Percentiles rank a stretch among this genome's conserved stretches.
phyloP scores from a whole-genome alignment of 2,329 filamentous ascomycete species.

The Endocalyx cinctus region DNA sequence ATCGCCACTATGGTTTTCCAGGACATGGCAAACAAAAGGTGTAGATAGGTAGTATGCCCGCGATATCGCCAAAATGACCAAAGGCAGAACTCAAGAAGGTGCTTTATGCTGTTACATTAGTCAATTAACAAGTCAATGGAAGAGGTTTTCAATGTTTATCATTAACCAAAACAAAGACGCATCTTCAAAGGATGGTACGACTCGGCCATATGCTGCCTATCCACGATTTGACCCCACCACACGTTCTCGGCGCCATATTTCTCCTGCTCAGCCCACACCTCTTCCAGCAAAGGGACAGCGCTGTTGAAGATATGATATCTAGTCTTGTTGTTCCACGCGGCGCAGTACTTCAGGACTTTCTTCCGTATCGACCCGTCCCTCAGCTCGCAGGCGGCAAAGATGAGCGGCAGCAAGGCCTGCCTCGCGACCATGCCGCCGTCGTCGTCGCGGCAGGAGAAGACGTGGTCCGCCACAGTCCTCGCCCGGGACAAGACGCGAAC shows the following conservation, averaged over 20 bases:
- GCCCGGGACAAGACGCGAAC: background rate
- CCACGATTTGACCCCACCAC: slow-evolving; percentile 11
- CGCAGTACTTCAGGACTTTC: slow-evolving; percentile 1
- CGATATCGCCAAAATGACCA: too few relatives aligned
- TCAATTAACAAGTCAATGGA: too few relatives aligned
- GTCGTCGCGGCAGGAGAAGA: slow-evolving; percentile 2
- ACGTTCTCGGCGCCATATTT: slow-evolving; percentile 1
- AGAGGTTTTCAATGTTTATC: too few relatives aligned
- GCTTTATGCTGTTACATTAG: too few relatives aligned
- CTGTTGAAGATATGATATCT: slow-evolving; percentile 4
- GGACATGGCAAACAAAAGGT: too few relatives aligned
- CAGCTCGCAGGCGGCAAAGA: slow-evolving; percentile 5
- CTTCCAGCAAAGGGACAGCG: slow-evolving; percentile 1
- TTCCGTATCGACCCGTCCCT: background rate
- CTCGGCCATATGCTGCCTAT: slow-evolving; percentile 11
- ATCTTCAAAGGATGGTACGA: background rate
- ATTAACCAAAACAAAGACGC: background rate
- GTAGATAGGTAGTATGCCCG: too few relatives aligned
- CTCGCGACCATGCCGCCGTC: background rate
- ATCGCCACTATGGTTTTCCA: too few relatives aligned
- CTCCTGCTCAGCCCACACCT: slow-evolving; percentile 3
- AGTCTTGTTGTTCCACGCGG: slow-evolving; percentile 1
- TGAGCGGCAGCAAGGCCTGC: slow-evolving; percentile 4
- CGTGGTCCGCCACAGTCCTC: slow-evolving; percentile 1
- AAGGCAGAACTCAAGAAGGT: too few relatives aligned